phyloP scores from a whole-genome alignment of 1,284 basidiomycete species.

The Neonothopanus nambi region DNA sequence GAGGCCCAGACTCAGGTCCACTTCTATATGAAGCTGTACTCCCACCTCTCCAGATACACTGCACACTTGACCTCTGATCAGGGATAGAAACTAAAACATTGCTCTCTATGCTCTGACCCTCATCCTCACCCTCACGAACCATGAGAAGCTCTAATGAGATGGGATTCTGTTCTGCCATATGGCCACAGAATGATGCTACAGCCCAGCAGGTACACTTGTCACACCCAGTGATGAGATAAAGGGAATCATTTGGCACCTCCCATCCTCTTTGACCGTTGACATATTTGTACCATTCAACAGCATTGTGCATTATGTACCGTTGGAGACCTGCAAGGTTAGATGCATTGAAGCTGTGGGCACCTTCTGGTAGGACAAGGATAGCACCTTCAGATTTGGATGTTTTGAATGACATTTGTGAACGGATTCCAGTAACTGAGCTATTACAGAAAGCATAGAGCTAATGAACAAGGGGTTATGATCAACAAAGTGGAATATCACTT shows the following conservation, averaged over 20 bases:
- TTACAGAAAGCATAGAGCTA: no score
- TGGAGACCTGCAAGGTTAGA: neutral
- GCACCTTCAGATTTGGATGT: conserved; percentile 6
- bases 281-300: conserved; percentile 8
- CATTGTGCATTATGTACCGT: neutral
- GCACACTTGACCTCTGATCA: no score
- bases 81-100: no score
- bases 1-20: no score
- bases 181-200: neutral
- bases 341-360: neutral
- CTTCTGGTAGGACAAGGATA: conserved; percentile 10
- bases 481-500: no score
- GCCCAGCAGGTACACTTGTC: conserved; percentile 13
- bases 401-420: neutral
- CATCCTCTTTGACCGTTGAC: conserved; percentile 1
- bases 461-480: no score
- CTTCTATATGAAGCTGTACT: no score
- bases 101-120: no score
- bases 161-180: neutral
- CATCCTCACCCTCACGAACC: no score
- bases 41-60: no score
- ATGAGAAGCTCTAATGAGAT: no score
- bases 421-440: neutral
- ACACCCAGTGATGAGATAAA: conserved; percentile 13
- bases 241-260: neutral